A percentile compares a stretch with the other conserved stretches of the same genome.
These are phyloP conservation scores for Aaosphaeria pasadenensis DNA, from an alignment of 2,329 filamentous ascomycete genomes.

Conservation along the genomic window DNA sequence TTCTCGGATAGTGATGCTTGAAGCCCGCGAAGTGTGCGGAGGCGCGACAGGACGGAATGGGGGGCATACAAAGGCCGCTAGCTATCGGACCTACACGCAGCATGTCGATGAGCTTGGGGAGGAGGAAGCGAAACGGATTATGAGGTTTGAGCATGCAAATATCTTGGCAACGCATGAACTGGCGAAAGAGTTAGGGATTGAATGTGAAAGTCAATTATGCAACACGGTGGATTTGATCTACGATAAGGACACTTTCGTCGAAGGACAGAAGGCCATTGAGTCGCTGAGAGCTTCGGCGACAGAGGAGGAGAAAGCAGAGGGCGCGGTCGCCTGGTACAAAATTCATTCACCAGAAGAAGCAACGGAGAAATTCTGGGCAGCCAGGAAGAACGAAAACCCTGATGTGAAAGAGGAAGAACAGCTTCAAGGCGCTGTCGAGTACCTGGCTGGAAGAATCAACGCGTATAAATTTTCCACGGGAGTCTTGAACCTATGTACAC, in stretches of 20 bases:
- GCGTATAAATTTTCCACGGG: conserved; percentile 31
- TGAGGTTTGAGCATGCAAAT: conserved; percentile 39
- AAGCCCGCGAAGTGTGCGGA: conserved; percentile 37
- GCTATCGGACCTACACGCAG: conserved; percentile 51
- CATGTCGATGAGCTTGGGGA: conserved; percentile 47
- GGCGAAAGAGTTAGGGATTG: conserved; percentile 44
- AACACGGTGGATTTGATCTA: conserved; percentile 60
- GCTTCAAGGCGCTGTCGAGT: conserved; percentile 27
- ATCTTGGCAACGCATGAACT: conserved; percentile 57
- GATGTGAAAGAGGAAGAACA: conserved; percentile 12
- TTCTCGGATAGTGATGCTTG: conserved; percentile 35
- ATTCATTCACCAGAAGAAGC: conserved; percentile 13
- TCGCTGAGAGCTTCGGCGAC: conserved; percentile 17
- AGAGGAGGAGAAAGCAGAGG: conserved; percentile 18
- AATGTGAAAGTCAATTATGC: conserved; percentile 48
- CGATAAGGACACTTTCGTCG: conserved; percentile 36
- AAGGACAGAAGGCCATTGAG: conserved; percentile 22
- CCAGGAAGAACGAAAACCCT: conserved; percentile 14
- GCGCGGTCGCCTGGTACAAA: conserved; percentile 27
- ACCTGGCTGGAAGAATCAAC: conserved; percentile 28
- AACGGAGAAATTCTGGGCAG: conserved; percentile 16
- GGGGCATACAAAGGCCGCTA: conserved; percentile 50
- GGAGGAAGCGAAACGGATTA: conserved; percentile 47
- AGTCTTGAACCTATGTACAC: conserved; percentile 21
- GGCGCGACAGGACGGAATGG: conserved; percentile 45